These are phyloP conservation scores for Clonostachys rhizophaga DNA, from an alignment of 2,329 filamentous ascomycete species.

Conservation along the genomic window DNA sequence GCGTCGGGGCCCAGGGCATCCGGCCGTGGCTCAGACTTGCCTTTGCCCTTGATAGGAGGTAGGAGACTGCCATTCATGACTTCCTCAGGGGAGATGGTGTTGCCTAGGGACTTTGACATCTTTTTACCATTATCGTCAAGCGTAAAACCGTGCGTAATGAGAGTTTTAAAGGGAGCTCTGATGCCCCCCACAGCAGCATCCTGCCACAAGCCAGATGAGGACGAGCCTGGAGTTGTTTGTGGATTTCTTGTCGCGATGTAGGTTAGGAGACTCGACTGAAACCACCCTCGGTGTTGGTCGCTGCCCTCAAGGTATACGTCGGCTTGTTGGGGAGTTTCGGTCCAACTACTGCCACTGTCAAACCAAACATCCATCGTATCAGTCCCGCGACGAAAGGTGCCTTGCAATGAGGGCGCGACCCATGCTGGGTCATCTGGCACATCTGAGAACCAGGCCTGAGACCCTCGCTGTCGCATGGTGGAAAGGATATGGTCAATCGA, in stretches of 20 bases:
- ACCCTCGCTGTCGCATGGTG: conserved; percentile 70
- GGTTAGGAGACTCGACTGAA: conserved; percentile 92
- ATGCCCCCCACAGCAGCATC: conserved; percentile 8
- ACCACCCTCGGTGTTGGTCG: conserved; percentile 97
- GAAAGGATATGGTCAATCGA: conserved; percentile 82
- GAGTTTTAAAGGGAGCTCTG: conserved; percentile 70
- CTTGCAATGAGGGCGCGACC: conserved; percentile 62
- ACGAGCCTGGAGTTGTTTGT: conserved; percentile 3
- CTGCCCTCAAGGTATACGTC: conserved; percentile 93
- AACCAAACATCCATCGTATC: conserved; percentile 99
- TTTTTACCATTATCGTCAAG: conserved; percentile 88
- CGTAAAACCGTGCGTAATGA: conserved; percentile 96
- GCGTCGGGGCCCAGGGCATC: conserved; percentile 82
- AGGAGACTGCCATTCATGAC: conserved; percentile 83
- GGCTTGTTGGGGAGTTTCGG: conserved; percentile 50
- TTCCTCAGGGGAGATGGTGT: conserved; percentile 73
- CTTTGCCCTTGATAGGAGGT: conserved; percentile 61
- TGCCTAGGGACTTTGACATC: conserved; percentile 97
- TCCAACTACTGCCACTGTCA: conserved; percentile 95
- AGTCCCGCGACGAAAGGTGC: conserved; percentile 66
- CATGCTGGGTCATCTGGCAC: conserved; percentile 69
- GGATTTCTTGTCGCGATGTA: conserved; percentile 62
- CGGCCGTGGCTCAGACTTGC: conserved; percentile 40
- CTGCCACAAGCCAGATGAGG: background rate
- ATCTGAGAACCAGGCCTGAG: conserved; percentile 96